Evolutionary conservation across 2,329 filamentous ascomycete genomes (phyloP).

Genomic region (Fusarium camptoceras): DNA sequence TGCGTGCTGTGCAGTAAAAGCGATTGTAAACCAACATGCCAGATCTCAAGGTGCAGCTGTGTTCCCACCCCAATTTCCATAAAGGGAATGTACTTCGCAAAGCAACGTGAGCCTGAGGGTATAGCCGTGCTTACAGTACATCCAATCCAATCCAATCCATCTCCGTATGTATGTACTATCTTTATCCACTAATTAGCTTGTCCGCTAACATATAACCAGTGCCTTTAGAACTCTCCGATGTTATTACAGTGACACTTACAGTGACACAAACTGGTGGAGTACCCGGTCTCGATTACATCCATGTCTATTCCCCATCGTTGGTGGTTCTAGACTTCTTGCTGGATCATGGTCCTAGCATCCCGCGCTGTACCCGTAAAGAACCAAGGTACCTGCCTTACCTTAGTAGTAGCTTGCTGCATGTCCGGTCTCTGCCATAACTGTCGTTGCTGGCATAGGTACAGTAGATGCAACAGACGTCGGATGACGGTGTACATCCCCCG

Average conservation of each 20-base stretch:
- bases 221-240: conserved; percentile 14
- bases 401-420: neutral
- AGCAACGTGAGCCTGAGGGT: neutral
- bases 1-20: neutral
- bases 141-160: neutral
- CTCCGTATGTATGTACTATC: neutral
- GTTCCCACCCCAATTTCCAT: conserved; percentile 26
- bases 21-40: conserved; percentile 23
- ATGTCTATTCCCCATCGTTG: conserved; percentile 4
- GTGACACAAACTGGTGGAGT: conserved; percentile 31
- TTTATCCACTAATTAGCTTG: conserved; percentile 15
- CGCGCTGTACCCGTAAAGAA: neutral
- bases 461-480: neutral
- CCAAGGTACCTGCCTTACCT: neutral
- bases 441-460: neutral
- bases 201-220: neutral
- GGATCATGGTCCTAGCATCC: neutral
- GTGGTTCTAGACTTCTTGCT: neutral
- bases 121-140: neutral
- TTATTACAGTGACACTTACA: conserved; percentile 4
- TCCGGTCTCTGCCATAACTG: neutral
- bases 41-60: conserved; percentile 31
- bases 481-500: conserved; percentile 1
- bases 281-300: conserved; percentile 9
- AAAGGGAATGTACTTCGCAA: conserved; percentile 33